Percentiles rank a stretch among this genome's conserved stretches.
phyloP scores from a whole-genome alignment of 176 grass and related monocot genomes.

The Chloris gayana region DNA sequence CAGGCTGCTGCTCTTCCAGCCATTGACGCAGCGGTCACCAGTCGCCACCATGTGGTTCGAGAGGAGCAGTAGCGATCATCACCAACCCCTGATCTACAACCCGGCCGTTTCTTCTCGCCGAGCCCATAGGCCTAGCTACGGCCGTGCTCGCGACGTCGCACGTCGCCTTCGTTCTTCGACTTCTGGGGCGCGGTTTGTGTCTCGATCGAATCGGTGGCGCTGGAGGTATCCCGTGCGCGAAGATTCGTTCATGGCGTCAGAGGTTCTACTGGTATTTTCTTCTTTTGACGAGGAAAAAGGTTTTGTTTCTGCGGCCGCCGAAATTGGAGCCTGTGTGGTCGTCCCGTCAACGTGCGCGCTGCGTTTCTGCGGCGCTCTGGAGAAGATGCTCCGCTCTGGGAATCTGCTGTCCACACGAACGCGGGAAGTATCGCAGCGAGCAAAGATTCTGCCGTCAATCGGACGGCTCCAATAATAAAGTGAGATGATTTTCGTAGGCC shows the following conservation, averaged over 20 bases:
- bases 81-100: background rate
- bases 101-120: background rate
- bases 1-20: background rate
- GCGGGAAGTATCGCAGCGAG: too few species aligned
- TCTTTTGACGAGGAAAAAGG: too few species aligned
- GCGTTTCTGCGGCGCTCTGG: too few species aligned
- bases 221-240: background rate
- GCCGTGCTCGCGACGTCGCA: background rate
- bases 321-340: too few species aligned
- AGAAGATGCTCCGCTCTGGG: too few species aligned
- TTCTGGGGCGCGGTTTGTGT: background rate
- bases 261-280: too few species aligned
- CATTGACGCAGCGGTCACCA: background rate
- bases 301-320: too few species aligned
- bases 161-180: background rate
- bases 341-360: too few species aligned
- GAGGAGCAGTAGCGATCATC: background rate
- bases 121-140: background rate
- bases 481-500: too few species aligned
- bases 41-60: background rate
- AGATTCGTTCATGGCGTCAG: background rate
- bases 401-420: too few species aligned
- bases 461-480: too few species aligned
- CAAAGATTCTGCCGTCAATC: too few species aligned
- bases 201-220: background rate